A percentile compares a stretch with the other conserved stretches of the same genome.
Evolutionary conservation across 2,329 filamentous ascomycete genomes (phyloP).

Genomic region (Penicillium griseofulvum): DNA sequence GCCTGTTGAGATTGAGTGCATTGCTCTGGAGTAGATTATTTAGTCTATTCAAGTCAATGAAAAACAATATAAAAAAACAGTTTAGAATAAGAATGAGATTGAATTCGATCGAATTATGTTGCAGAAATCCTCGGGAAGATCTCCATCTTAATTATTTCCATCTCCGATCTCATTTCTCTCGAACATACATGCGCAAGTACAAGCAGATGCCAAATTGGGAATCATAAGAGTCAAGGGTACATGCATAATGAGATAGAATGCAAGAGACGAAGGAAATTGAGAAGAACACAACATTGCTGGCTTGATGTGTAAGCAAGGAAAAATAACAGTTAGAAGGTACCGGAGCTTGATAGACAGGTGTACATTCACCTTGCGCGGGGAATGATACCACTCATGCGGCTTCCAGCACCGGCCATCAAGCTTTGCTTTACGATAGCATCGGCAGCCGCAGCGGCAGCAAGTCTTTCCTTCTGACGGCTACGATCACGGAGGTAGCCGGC

Average conservation of each 20-base stretch:
- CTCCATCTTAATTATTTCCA: neutral
- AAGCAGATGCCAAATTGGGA: slow-evolving; percentile 13
- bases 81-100: neutral
- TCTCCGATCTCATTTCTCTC: neutral
- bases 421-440: slow-evolving; percentile 95
- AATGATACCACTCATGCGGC: slow-evolving; percentile 51
- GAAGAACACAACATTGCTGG: neutral
- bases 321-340: neutral
- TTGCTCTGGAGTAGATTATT: slow-evolving; percentile 52
- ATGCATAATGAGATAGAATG: slow-evolving; percentile 3
- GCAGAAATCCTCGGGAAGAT: neutral
- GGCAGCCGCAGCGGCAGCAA: slow-evolving; percentile 84
- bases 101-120: neutral
- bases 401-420: slow-evolving; percentile 60
- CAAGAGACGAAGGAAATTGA: neutral
- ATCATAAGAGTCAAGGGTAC: slow-evolving; percentile 10
- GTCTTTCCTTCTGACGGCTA: slow-evolving; percentile 87
- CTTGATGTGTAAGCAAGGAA: slow-evolving; percentile 1
- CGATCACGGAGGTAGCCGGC: slow-evolving; percentile 82
- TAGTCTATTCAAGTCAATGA: neutral
- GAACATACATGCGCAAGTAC: slow-evolving; percentile 2
- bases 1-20: slow-evolving; percentile 64
- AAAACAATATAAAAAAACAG: neutral
- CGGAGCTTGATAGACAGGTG: slow-evolving; percentile 4
- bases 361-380: slow-evolving; percentile 27